phyloP scores from a whole-genome alignment of 164 flowering plant genomes.

The Kalanchoe fedtschenkoi region DNA sequence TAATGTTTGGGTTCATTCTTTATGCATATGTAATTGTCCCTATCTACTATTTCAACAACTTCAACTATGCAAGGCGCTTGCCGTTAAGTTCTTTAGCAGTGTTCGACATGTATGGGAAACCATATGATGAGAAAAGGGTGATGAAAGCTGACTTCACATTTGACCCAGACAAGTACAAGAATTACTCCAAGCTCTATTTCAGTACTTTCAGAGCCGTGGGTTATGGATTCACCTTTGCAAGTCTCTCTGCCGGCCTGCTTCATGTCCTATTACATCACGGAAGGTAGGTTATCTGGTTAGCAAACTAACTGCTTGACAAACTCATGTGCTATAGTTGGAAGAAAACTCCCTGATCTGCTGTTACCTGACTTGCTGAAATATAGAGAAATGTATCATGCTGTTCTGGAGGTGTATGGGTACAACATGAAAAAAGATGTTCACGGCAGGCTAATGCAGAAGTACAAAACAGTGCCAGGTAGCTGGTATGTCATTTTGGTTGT shows the following conservation, averaged over 20 bases:
- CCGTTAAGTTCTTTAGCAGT: neutral
- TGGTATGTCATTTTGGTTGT: neutral
- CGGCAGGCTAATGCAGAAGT: constrained; percentile 2
- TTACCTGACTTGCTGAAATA: neutral
- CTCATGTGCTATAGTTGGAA: too few species aligned
- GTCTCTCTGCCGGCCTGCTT: neutral
- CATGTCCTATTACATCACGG: neutral
- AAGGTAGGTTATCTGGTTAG: too few species aligned
- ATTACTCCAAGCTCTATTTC: neutral
- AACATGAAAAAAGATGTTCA: constrained; percentile 4
- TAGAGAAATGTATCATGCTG: neutral
- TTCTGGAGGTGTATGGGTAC: constrained; percentile 5
- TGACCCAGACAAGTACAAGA: neutral
- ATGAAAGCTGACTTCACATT: neutral
- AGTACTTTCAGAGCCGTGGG: neutral
- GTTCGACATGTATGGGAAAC: neutral
- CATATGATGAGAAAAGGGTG: neutral
- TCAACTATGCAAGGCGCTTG: neutral
- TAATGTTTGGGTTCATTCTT: neutral
- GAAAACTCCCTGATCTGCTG: neutral
- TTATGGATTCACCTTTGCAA: neutral
- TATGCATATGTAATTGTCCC: neutral
- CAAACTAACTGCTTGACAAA: too few species aligned
- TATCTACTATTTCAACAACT: neutral
- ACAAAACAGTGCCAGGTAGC: neutral